Conservation (phyloP, 352 stramenopile genomes). For the Plasmopara muralis region DNA sequence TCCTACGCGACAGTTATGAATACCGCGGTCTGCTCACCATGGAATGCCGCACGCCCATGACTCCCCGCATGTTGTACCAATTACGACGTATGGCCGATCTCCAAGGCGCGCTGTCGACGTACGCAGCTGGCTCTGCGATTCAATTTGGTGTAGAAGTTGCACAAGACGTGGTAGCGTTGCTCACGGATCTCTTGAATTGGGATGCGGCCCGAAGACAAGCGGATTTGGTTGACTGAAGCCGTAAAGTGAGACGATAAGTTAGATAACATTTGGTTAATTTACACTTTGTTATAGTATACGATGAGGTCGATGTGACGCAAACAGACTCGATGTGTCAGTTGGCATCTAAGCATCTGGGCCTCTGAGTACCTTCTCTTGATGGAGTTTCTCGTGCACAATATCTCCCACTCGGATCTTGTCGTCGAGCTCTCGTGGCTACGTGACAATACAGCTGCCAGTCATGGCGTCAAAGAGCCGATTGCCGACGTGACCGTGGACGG, state of each 20-base stretch:
- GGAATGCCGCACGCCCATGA: conserved; percentile 45
- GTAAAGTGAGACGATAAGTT: conserved; percentile 10
- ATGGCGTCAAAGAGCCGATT: conserved; percentile 6
- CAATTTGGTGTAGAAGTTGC: conserved; percentile 75
- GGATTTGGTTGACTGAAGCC: conserved; percentile 34
- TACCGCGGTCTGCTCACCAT: conserved; percentile 56
- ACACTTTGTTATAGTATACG: background rate
- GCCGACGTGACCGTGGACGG: conserved; percentile 17
- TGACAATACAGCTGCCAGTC: conserved; percentile 22
- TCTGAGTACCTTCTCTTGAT: conserved; percentile 28
- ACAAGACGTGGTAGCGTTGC: conserved; percentile 65
- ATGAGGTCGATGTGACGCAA: conserved; percentile 4
- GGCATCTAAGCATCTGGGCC: conserved; percentile 13
- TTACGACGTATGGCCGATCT: conserved; percentile 74
- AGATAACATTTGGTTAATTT: conserved; percentile 5
- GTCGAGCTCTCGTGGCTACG: conserved; percentile 82
- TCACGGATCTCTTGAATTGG: conserved; percentile 66
- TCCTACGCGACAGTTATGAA: conserved; percentile 60
- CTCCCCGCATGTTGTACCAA: conserved; percentile 44
- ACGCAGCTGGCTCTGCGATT: conserved; percentile 53
- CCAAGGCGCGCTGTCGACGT: conserved; percentile 62
- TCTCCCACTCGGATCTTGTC: conserved; percentile 94
- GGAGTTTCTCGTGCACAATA: conserved; percentile 96
- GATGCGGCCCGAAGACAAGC: conserved; percentile 48
- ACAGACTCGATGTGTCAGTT: conserved; percentile 10